Base-by-base conservation (phyloP, 371 early-diverging fungal species). In the Basidiobolus meristosporus region DNA sequence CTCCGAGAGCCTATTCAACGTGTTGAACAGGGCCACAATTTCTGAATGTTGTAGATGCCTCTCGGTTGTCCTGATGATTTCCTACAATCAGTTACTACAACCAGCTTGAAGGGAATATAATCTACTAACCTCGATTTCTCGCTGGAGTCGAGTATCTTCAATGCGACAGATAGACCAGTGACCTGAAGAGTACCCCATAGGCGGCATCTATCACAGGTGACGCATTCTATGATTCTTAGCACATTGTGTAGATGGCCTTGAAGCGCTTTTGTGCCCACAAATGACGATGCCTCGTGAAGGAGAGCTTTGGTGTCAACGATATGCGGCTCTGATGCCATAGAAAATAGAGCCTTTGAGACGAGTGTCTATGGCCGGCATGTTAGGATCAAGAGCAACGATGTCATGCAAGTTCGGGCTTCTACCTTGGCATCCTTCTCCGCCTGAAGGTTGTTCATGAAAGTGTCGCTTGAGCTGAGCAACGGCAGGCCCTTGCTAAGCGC, bases 151-250 rank as follows among this genome's bases (percentile, higher is more conserved):
- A n/a, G n/a, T n/a, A n/a, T n/a, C n/a, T n/a, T n/a, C n/a, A n/a
- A n/a, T n/a, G n/a, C n/a, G n/a, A n/a, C n/a, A n/a, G n/a, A n/a
- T n/a, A n/a, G n/a, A n/a, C 85, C 85, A 22, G 68, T 56, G 12
- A 75, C 72, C 50, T 87, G 84, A 17, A 78, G 45, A 45, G 97
- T 98, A 16, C 98, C 98, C 99, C 99, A 98, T 22, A 98, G 60
- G 39, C 89, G 60, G 52, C 99, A 98, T 56, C 95, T 97, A 54
- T 97, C 90, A 56, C 99, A 98, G 0, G 82, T 86, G n/a, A 97
- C 89, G 51, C 98, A 96, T 56, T 95, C 93, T 91, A 98, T 90
- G 50, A 93, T 91, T 21, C 73, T 56, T 10, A 90, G 80, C 7
- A 97, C 81, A 54, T 97, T 97, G 39, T 92, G 70, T 65, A 97